Conservation (phyloP, 495 filamentous ascomycete species). For the Aspergillus haitiensis region DNA sequence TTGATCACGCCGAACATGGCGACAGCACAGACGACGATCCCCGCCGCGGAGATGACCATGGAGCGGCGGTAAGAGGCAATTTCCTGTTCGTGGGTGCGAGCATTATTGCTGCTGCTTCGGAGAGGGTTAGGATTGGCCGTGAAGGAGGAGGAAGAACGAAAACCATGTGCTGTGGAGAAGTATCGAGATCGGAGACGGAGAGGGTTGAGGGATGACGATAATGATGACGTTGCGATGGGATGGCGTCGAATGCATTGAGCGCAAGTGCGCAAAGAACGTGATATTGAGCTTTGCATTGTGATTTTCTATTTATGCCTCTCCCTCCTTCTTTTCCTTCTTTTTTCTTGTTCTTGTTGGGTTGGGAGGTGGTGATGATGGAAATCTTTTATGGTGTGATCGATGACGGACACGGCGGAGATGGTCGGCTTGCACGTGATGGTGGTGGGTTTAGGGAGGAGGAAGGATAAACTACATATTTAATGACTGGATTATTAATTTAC, state of each 20-base stretch:
- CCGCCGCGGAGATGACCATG: slow-evolving; percentile 37
- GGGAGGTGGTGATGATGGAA: background rate
- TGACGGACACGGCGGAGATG: too few relatives aligned
- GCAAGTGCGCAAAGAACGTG: slow-evolving; percentile 34
- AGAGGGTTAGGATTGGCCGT: slow-evolving; percentile 30
- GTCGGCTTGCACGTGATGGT: too few relatives aligned
- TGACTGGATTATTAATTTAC: too few relatives aligned
- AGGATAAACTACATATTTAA: too few relatives aligned
- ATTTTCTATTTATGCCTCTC: background rate
- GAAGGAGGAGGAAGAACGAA: slow-evolving; percentile 27
- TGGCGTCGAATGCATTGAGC: slow-evolving; percentile 35
- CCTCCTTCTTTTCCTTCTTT: background rate
- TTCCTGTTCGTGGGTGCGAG: slow-evolving; percentile 23
- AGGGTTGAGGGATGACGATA: background rate
- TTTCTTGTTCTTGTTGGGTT: background rate
- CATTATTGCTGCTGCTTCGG: slow-evolving; percentile 27
- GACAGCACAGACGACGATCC: slow-evolving; percentile 36
- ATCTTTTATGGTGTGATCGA: slow-evolving; percentile 5
- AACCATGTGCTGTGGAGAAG: slow-evolving; percentile 30
- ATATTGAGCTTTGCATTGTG: slow-evolving; percentile 22
- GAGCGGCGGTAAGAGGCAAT: slow-evolving; percentile 34
- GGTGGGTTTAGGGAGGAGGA: too few relatives aligned
- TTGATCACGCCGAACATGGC: slow-evolving; percentile 44
- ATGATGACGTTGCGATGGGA: background rate
- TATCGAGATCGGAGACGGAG: slow-evolving; percentile 22